Base-by-base conservation (phyloP, 2,329 filamentous ascomycete genomes). In the Cercospora sp. region DNA sequence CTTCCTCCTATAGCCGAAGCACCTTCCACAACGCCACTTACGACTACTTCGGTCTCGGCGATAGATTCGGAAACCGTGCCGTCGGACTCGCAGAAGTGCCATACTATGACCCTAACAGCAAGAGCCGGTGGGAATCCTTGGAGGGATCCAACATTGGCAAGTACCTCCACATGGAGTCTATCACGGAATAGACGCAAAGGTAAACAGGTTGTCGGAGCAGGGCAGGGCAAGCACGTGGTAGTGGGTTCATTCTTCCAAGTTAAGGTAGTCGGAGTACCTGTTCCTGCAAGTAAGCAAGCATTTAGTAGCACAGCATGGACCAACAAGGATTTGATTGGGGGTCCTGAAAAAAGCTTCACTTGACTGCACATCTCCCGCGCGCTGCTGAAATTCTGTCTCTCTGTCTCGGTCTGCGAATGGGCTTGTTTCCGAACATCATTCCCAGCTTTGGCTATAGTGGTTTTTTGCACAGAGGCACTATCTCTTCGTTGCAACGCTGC, bases 1-100 rank as follows among this genome's bases (percentile, higher is more conserved):
- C n/a, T 4, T 13, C 18, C 57, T 60, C 18, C n/a, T 3, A 24
- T 21, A 60, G 57, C 34, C 30, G 60, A 16, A 85, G 83, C 61
- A 84, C 80, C 1, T 88, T 86, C 77, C 87, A 89, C 70, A 85
- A 84, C 53, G 88, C 87, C 0, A 90, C 87, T 0, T 88, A 86
- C 70, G 89, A 91, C 71, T 90, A 89, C 55, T 82, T 82, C 9
- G 81, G 80, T 13, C 80, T 84, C 24, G 86, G 85, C 0, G 80
- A 84, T 24, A 79, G 87, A 58, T 80, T 81, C 55, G 82, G 85
- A 30, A 82, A 87, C 74, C 74, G 87, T 24, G 81, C 83, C 0
- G 86, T 89, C 8, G 84, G 82, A 5, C 80, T 88, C 3, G 87
- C 83, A n/a, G 87, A 85, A 81, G 82, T 76, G 70, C 87, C 84